Percentiles rank a stretch among this genome's conserved stretches.
Evolutionary conservation across 768 basidiomycete species (phyloP).

Genomic region (Cystobasidium tubakii): DNA sequence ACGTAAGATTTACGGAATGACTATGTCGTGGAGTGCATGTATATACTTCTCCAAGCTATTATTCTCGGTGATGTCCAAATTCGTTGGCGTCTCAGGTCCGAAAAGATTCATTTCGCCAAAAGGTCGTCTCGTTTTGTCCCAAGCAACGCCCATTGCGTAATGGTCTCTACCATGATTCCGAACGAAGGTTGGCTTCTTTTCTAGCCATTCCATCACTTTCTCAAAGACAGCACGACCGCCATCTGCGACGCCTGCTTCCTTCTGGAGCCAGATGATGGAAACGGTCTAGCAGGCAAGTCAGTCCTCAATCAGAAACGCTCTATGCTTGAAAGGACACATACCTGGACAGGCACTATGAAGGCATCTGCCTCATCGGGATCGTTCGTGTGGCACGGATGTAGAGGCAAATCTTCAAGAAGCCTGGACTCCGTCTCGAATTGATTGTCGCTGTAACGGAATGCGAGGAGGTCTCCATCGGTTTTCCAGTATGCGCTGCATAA

Average conservation of each 20-base stretch:
- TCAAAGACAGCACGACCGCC: constrained; percentile 12
- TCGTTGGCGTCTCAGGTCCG: constrained; percentile 16
- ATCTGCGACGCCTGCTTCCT: constrained; percentile 5
- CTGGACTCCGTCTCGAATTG: constrained; percentile 14
- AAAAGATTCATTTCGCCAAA: constrained; percentile 20
- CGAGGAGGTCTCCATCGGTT: background rate
- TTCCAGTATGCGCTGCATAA: background rate
- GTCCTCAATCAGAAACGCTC: background rate
- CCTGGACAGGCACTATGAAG: constrained; percentile 28
- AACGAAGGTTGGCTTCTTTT: background rate
- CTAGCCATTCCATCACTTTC: constrained; percentile 30
- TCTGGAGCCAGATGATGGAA: constrained; percentile 24
- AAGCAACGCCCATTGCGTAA: constrained; percentile 23
- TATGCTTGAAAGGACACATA: background rate
- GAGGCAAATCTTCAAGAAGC: constrained; percentile 5
- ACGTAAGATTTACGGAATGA: constrained; percentile 11
- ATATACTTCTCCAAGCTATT: constrained; percentile 6
- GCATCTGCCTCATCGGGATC: constrained; percentile 27
- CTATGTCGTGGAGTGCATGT: background rate
- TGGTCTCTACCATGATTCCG: constrained; percentile 10
- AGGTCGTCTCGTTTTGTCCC: constrained; percentile 14
- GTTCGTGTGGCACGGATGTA: constrained; percentile 23
- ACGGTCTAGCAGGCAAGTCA: constrained; percentile 11
- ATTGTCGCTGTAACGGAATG: constrained; percentile 5
- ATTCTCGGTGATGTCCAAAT: background rate